Conservation (phyloP, 495 filamentous ascomycete species). For the Astrocystis sublimbata region DNA sequence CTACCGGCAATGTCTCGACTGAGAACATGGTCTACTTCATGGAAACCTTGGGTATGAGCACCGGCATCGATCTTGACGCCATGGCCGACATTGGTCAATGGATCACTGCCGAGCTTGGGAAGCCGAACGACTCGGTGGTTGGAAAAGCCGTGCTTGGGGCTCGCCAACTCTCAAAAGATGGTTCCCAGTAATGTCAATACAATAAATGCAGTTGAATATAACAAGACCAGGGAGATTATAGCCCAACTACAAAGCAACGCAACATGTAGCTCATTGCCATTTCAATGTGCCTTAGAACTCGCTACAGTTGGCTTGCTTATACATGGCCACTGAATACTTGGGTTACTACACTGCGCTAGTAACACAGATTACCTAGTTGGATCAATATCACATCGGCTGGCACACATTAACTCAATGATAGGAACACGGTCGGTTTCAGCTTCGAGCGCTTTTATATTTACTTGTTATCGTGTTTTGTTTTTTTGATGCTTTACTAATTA, state of each 20-base stretch:
- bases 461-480: no score
- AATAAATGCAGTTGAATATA: not conserved
- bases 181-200: not conserved
- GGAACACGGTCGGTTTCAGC: no score
- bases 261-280: no score
- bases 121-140: conserved; percentile 71
- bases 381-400: no score
- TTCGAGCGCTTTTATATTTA: no score
- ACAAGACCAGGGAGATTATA: not conserved
- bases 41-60: conserved; percentile 82
- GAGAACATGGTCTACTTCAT: conserved; percentile 92
- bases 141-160: conserved; percentile 76
- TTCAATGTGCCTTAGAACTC: not conserved
- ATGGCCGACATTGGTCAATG: conserved; percentile 82
- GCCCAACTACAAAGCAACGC: not conserved
- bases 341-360: not conserved
- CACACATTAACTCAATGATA: no score
- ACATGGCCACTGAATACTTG: not conserved
- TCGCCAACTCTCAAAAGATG: conserved; percentile 19
- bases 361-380: no score
- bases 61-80: conserved; percentile 82
- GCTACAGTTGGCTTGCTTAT: not conserved
- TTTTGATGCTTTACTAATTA: no score
- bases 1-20: conserved; percentile 92
- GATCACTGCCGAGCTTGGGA: conserved; percentile 82